A percentile compares a stretch with the other conserved stretches of the same genome.
These are phyloP conservation scores for Xerocomellus chrysenteron DNA, from an alignment of 768 basidiomycete species.

Conservation along the genomic window DNA sequence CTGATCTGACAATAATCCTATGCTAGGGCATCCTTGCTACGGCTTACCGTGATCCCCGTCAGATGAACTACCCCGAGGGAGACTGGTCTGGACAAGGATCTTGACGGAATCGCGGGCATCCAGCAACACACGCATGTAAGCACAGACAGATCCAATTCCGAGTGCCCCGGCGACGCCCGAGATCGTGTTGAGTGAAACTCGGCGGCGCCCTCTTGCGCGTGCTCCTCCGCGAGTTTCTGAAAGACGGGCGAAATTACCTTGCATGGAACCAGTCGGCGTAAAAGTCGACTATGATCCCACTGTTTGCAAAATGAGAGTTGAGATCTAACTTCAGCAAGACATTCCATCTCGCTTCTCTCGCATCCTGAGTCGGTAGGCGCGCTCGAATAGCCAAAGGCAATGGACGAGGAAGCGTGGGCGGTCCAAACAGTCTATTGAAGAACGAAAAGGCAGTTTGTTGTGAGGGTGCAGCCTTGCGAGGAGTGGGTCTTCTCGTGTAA, in stretches of 20 bases:
- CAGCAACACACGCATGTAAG: neutral
- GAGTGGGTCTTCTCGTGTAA: no score
- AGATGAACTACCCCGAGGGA: neutral
- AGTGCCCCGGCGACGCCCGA: conserved; percentile 47
- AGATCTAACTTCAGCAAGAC: no score
- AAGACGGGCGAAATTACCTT: conserved; percentile 16
- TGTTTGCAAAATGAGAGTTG: no score
- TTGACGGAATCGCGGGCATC: neutral
- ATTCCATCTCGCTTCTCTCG: no score
- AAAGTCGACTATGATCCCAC: conserved; percentile 7
- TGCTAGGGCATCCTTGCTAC: neutral
- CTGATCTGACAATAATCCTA: neutral
- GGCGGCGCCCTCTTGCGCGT: conserved; percentile 24
- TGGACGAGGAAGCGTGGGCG: no score
- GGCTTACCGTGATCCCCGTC: neutral
- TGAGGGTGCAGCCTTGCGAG: no score
- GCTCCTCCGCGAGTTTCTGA: neutral
- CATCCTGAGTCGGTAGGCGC: no score
- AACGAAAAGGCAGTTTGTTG: no score
- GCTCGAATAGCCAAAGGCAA: no score
- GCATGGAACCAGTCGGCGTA: conserved; percentile 17
- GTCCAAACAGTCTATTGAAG: no score
- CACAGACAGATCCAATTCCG: conserved; percentile 52
- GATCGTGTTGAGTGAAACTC: conserved; percentile 62
- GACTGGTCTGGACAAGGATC: neutral